phyloP scores from a whole-genome alignment of 495 filamentous ascomycete genomes.

The Neurospora sp. region DNA sequence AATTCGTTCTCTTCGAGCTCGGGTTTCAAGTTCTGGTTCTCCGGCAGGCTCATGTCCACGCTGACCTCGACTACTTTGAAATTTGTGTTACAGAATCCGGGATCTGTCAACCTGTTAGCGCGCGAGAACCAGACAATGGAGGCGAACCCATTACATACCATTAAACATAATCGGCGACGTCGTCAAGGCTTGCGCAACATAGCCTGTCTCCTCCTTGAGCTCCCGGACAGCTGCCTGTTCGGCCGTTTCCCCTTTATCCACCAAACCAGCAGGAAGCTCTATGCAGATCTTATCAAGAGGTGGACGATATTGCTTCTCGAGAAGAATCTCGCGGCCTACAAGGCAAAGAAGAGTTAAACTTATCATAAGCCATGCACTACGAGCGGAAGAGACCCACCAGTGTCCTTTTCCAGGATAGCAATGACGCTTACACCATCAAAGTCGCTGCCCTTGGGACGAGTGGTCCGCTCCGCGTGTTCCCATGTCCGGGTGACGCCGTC shows the following conservation, averaged over 20 bases:
- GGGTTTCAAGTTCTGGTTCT: constrained; percentile 57
- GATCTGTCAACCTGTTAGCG: constrained; percentile 25
- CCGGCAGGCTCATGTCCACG: constrained; percentile 61
- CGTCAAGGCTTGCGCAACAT: constrained; percentile 58
- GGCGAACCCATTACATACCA: constrained; percentile 34
- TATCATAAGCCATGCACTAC: not conserved
- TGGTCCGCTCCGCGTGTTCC: constrained; percentile 73
- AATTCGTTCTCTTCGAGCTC: constrained; percentile 83
- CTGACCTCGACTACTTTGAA: constrained; percentile 72
- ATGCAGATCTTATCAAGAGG: constrained; percentile 65
- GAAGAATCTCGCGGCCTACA: constrained; percentile 59
- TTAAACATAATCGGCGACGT: constrained; percentile 78
- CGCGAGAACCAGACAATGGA: not conserved
- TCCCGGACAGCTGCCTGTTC: constrained; percentile 79
- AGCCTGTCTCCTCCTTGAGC: constrained; percentile 90
- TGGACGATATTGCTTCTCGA: constrained; percentile 84
- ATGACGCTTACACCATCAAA: constrained; percentile 90
- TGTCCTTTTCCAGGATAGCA: constrained; percentile 67
- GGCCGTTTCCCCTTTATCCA: constrained; percentile 72
- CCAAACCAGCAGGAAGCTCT: constrained; percentile 77
- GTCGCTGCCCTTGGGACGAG: constrained; percentile 54
- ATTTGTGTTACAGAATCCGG: constrained; percentile 85
- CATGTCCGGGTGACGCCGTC: constrained; percentile 59
- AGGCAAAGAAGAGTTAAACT: not conserved
- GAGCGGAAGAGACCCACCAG: constrained; percentile 17